Base-by-base conservation (phyloP, 179 eudicot species). In the Camellia oleifera region DNA sequence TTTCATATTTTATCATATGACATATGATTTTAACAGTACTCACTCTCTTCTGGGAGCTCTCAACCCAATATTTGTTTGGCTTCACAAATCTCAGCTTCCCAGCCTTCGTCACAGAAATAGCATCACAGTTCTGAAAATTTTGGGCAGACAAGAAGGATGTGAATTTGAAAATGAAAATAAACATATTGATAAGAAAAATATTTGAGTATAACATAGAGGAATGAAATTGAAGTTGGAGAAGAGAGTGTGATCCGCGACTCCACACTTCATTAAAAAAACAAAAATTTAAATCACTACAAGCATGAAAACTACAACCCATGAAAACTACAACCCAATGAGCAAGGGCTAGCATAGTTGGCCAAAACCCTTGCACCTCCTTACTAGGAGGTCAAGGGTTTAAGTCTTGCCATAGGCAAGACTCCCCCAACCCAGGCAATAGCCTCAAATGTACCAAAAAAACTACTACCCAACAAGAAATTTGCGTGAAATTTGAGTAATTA, bases 1-100 rank as follows among this genome's bases (percentile, higher is more conserved):
- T 17, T 45, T 56, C 9, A 20, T 18, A 32, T 26, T 13, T 50
- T 7, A 54, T 6, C 20, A 73, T 23, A 32, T 15, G 26, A 11
- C 23, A 20, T 40, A 8, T 5, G 8, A 17, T 10, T 13, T 18
- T 75, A 60, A 75, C 20, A 6, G 54, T 7, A 80, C 89, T 81
- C 80, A 94, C 97, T 88, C 97, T 89, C 84, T 93, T 95, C 72
- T 93, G 95, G 67, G 98, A 92, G 86, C 97, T 88, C 84, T 96
- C 99, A 83, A 96, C 93, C 98, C 98, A 96, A 69, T 94, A 91
- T 67, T 94, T 96, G 84, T 89, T 94, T 61, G 98, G 98, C 86
- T 91, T 94, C 6, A 86, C 56, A 69, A 88, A 92, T 77, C 90
- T 91, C 81, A 95, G 82, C 81, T 74, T 91, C 8, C 98, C 98